Percentiles rank a stretch among this genome's conserved stretches.
Conservation (phyloP, 371 early-diverging fungal species). For the Circinella minor region DNA sequence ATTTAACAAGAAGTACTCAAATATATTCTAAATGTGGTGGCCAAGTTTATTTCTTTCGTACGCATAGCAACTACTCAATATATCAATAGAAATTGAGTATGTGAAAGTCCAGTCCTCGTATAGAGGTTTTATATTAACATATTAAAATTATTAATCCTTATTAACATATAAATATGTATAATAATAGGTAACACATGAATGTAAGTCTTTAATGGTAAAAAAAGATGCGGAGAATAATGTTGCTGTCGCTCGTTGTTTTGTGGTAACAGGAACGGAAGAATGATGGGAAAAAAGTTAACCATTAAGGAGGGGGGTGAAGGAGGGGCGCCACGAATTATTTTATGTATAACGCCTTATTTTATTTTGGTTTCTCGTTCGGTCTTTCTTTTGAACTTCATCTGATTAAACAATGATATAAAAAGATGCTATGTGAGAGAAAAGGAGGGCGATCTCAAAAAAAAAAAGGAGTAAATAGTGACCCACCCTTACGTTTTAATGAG, state of each 20-base stretch:
- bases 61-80: conserved; percentile 3
- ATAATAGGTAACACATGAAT: background rate
- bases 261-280: background rate
- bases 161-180: too few relatives aligned
- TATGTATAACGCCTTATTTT: background rate
- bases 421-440: background rate
- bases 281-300: background rate
- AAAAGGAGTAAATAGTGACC: conserved; percentile 8
- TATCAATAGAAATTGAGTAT: background rate
- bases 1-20: conserved; percentile 1
- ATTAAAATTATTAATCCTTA: background rate
- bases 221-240: conserved; percentile 4
- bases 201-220: background rate
- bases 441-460: background rate
- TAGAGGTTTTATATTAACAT: background rate
- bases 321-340: background rate
- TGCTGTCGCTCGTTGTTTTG: background rate
- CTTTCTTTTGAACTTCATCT: background rate
- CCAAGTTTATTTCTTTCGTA: conserved; percentile 10
- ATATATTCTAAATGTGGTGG: background rate
- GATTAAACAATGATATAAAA: background rate
- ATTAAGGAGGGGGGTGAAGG: background rate
- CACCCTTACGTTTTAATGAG: background rate
- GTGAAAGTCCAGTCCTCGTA: background rate
- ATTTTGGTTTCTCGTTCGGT: background rate